phyloP scores from a whole-genome alignment of 495 filamentous ascomycete species.

The Hypoxylon cercidicola region DNA sequence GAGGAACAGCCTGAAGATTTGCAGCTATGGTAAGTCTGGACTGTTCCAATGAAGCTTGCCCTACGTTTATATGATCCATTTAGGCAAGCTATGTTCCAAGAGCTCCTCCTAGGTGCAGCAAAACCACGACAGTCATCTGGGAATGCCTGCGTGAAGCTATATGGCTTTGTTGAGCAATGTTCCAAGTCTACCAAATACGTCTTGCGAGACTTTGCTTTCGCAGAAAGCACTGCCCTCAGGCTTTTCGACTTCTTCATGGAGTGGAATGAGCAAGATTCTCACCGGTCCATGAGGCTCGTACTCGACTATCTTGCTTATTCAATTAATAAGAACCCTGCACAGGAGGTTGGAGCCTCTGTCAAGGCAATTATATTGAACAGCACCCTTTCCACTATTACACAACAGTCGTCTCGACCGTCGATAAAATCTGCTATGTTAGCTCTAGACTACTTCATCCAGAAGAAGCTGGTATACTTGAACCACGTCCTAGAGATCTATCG shows the following conservation, averaged over 20 bases:
- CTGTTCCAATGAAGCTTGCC: not conserved
- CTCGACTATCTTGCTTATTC: constrained; percentile 67
- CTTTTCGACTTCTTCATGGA: constrained; percentile 77
- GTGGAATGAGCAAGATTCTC: constrained; percentile 76
- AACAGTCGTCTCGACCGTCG: constrained; percentile 60
- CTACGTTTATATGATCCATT: constrained; percentile 6
- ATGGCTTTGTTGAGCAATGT: constrained; percentile 65
- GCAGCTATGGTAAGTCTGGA: constrained; percentile 43
- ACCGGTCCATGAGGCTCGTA: constrained; percentile 79
- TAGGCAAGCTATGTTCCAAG: constrained; percentile 46
- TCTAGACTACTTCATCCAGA: constrained; percentile 68
- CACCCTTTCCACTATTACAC: constrained; percentile 60
- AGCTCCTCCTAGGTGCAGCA: constrained; percentile 55
- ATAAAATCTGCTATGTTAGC: constrained; percentile 72
- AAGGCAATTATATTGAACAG: constrained; percentile 53
- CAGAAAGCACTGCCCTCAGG: constrained; percentile 62
- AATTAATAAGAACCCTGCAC: constrained; percentile 59
- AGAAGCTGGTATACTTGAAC: constrained; percentile 56
- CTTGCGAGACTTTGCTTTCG: constrained; percentile 58
- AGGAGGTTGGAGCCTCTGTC: constrained; percentile 45
- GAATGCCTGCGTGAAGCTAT: constrained; percentile 61
- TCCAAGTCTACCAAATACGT: constrained; percentile 55
- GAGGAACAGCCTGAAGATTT: constrained; percentile 43
- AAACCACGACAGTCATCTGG: constrained; percentile 57
- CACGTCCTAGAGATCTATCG: constrained; percentile 52